Conservation (phyloP, 768 basidiomycete species). For the Mycena vulgaris region DNA sequence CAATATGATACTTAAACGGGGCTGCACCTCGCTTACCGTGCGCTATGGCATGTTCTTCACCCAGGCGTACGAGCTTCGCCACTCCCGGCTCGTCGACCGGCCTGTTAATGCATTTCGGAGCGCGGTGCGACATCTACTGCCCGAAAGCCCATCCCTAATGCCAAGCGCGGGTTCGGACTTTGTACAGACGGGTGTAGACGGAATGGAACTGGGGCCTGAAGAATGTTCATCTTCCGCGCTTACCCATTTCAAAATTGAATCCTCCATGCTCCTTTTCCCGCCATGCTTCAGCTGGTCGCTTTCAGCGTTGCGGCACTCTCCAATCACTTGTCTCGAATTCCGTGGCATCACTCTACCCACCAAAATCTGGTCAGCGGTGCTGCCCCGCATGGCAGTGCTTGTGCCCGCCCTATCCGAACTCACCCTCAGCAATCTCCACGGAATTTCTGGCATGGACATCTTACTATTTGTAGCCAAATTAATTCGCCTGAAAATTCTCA, state of each 20-base stretch:
- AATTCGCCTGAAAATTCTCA: slow-evolving; percentile 19
- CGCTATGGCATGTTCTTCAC: slow-evolving; percentile 31
- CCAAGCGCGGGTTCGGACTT: slow-evolving; percentile 1
- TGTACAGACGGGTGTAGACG: not conserved
- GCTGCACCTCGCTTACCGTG: slow-evolving; percentile 33
- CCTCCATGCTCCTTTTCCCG: slow-evolving; percentile 27
- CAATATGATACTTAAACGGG: slow-evolving; percentile 30
- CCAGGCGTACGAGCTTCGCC: slow-evolving; percentile 8
- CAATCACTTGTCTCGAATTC: slow-evolving; percentile 29
- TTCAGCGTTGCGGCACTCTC: slow-evolving; percentile 28
- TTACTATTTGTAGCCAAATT: slow-evolving; percentile 34
- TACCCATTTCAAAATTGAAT: slow-evolving; percentile 29
- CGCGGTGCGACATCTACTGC: slow-evolving; percentile 14
- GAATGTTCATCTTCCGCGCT: slow-evolving; percentile 14
- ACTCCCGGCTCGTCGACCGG: not conserved
- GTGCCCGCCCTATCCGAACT: slow-evolving; percentile 30
- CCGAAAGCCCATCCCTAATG: not conserved
- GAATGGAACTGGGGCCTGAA: slow-evolving; percentile 29
- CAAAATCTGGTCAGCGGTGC: slow-evolving; percentile 30
- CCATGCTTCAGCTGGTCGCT: slow-evolving; percentile 34
- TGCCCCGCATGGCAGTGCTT: slow-evolving; percentile 26
- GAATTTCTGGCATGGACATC: slow-evolving; percentile 34
- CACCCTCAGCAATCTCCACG: slow-evolving; percentile 25
- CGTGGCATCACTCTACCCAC: slow-evolving; percentile 24
- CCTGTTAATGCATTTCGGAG: slow-evolving; percentile 29